phyloP scores from a whole-genome alignment of 139 green algal species.

The Limnomonas spitsbergensis region DNA sequence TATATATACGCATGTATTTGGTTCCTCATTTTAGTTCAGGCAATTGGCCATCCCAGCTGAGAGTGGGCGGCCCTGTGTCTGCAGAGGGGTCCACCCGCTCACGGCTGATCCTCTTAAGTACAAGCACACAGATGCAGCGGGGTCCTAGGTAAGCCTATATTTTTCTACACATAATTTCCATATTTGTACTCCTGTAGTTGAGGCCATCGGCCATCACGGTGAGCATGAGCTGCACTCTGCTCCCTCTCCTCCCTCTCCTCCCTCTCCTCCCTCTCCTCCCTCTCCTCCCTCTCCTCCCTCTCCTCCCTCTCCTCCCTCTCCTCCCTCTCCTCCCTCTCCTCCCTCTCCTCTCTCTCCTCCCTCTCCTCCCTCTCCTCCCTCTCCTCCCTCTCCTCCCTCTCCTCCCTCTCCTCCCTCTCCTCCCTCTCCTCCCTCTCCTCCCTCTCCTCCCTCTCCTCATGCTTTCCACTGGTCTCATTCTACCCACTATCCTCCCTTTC shows the following conservation, averaged over 20 bases:
- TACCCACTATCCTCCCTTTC: no score
- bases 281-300: not conserved
- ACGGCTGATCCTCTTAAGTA: no score
- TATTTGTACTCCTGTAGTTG: not conserved
- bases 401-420: not conserved
- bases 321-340: not conserved
- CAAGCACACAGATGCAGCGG: no score
- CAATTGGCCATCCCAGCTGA: no score
- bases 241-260: not conserved
- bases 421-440: not conserved
- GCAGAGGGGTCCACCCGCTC: no score
- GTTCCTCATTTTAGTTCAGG: no score
- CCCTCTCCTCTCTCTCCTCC: not conserved
- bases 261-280: not conserved
- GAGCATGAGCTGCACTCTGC: not conserved
- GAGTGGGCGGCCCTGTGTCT: no score
- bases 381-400: not conserved
- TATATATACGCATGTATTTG: no score
- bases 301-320: not conserved
- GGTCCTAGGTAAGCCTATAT: no score
- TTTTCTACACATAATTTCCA: no score
- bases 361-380: not conserved
- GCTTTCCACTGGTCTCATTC: no score
- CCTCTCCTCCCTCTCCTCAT: not conserved
- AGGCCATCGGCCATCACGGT: not conserved